These are phyloP conservation scores for Hirschfeldia incana DNA, from an alignment of 345 rosid genomes.

Conservation along the genomic window DNA sequence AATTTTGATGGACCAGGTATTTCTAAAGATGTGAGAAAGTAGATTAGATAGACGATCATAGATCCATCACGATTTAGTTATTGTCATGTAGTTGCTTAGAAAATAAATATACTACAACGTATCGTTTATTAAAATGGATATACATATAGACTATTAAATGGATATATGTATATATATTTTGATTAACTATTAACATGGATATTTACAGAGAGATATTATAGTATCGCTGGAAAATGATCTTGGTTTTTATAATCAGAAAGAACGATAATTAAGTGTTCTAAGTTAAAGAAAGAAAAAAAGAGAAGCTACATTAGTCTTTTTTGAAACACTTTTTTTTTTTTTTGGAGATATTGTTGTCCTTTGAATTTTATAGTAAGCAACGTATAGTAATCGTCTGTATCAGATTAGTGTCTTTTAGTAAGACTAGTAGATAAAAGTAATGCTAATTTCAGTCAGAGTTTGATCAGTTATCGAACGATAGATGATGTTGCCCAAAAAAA, in stretches of 20 bases:
- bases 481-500: background rate
- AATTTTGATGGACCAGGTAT: background rate
- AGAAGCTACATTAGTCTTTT: background rate
- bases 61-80: no score
- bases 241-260: background rate
- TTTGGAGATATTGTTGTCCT: background rate
- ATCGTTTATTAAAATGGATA: background rate
- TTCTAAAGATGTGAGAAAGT: background rate
- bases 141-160: background rate
- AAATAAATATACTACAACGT: background rate
- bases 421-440: background rate
- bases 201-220: background rate
- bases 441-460: background rate
- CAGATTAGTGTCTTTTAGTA: background rate
- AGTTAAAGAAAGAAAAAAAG: background rate
- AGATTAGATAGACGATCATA: background rate
- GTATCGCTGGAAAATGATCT: background rate
- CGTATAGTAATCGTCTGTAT: background rate
- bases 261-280: no score
- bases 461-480: background rate
- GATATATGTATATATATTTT: background rate
- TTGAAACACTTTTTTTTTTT: no score
- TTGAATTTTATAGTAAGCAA: background rate
- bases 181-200: background rate
- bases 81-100: no score